phyloP scores from a whole-genome alignment of 2,329 filamentous ascomycete genomes.

The Verticillium tricorpus region DNA sequence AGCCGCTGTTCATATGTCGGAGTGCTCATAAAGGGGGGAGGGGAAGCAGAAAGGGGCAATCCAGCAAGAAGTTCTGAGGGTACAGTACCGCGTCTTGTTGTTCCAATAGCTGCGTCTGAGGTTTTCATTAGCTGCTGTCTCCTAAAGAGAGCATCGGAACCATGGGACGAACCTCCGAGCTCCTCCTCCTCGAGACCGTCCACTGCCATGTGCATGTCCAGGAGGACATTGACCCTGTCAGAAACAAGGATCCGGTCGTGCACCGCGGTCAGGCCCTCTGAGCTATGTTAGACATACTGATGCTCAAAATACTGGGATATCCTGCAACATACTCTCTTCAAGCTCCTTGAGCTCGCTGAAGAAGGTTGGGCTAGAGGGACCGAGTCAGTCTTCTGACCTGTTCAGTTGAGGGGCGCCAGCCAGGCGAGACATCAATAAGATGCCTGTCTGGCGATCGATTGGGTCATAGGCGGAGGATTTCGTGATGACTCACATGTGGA shows the following conservation, averaged over 20 bases:
- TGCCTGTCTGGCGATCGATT: slow-evolving; percentile 11
- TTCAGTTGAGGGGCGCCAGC: slow-evolving; percentile 14
- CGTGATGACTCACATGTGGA: slow-evolving; percentile 16
- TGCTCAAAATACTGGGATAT: slow-evolving; percentile 8
- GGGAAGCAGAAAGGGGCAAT: not conserved
- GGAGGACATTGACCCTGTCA: slow-evolving; percentile 58
- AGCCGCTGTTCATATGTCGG: slow-evolving; percentile 12
- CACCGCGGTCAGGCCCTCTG: slow-evolving; percentile 29
- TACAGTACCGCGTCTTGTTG: slow-evolving; percentile 29
- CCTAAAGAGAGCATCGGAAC: slow-evolving; percentile 13
- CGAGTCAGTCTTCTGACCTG: slow-evolving; percentile 16
- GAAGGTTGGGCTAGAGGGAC: slow-evolving; percentile 12
- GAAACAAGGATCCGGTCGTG: slow-evolving; percentile 55
- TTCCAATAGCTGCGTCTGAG: slow-evolving; percentile 25
- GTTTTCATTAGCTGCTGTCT: slow-evolving; percentile 20
- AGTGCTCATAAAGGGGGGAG: slow-evolving; percentile 14
- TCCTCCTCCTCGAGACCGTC: slow-evolving; percentile 64
- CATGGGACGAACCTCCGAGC: slow-evolving; percentile 27
- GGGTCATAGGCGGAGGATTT: slow-evolving; percentile 12
- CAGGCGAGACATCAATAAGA: slow-evolving; percentile 16
- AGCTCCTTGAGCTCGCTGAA: slow-evolving; percentile 1
- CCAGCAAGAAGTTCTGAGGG: slow-evolving; percentile 12
- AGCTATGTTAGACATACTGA: slow-evolving; percentile 12
- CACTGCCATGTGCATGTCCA: slow-evolving; percentile 62
- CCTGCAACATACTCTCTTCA: slow-evolving; percentile 13